phyloP scores from a whole-genome alignment of 371 early-diverging fungal genomes.

The Haplosporangium sp. region DNA sequence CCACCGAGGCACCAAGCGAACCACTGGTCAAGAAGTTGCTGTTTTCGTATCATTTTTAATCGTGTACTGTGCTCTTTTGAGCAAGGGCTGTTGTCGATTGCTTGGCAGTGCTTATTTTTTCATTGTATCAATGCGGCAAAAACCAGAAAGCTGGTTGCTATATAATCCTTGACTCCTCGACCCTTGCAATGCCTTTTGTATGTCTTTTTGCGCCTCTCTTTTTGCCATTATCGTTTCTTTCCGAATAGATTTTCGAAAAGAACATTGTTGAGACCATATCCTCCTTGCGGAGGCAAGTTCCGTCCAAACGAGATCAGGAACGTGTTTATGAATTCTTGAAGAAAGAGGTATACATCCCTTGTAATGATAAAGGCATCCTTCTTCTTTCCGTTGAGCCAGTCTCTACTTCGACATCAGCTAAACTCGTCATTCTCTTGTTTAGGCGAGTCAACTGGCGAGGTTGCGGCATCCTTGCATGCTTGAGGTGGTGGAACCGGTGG shows the following conservation, averaged over 20 bases:
- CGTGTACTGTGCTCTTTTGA: conserved; percentile 2
- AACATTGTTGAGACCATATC: conserved; percentile 65
- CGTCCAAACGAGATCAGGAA: conserved; percentile 64
- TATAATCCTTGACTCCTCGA: conserved; percentile 28
- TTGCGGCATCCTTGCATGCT: conserved; percentile 87
- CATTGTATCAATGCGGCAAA: not conserved
- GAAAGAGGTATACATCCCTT: conserved; percentile 62
- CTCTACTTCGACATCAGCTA: not conserved
- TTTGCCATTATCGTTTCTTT: not conserved
- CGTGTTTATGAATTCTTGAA: conserved; percentile 69
- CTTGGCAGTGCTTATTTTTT: conserved; percentile 13
- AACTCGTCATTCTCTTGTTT: not conserved
- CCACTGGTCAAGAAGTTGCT: conserved; percentile 70
- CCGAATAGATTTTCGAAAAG: conserved; percentile 77
- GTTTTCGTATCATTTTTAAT: conserved; percentile 65
- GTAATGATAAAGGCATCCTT: too few species aligned
- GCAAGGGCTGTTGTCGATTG: conserved; percentile 1
- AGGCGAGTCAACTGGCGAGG: conserved; percentile 81
- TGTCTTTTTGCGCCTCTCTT: conserved; percentile 3
- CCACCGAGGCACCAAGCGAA: conserved; percentile 67
- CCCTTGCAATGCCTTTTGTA: not conserved
- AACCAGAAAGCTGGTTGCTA: conserved; percentile 9
- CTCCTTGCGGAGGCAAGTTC: conserved; percentile 63
- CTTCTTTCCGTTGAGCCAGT: not conserved
- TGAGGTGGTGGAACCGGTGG: conserved; percentile 85